Evolutionary conservation across 805 yeast genomes (phyloP).

Genomic region (Wickerhamomyces canadensis): DNA sequence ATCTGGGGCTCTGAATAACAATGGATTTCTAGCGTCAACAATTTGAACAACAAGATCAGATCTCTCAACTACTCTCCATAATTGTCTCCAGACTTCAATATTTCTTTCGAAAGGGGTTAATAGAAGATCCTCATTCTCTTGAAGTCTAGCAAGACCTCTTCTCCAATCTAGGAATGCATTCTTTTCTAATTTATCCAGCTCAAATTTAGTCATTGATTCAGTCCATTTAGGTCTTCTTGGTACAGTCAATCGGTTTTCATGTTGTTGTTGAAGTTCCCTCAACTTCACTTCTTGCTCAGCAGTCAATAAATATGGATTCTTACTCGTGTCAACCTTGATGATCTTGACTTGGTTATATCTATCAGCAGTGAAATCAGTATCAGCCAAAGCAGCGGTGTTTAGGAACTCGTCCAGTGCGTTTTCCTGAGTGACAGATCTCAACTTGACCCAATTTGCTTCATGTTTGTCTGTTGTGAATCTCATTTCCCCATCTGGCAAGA

Average conservation of each 20-base stretch:
- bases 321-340: conserved; percentile 58
- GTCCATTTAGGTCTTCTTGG: conserved; percentile 94
- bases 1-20: conserved; percentile 84
- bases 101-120: conserved; percentile 97
- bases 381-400: conserved; percentile 92
- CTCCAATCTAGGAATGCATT: conserved; percentile 94
- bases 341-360: conserved; percentile 77
- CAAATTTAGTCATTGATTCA: conserved; percentile 59
- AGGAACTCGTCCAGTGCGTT: conserved; percentile 90
- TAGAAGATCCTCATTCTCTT: conserved; percentile 77
- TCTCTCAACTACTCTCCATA: conserved; percentile 97
- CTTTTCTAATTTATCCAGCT: conserved; percentile 82
- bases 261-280: conserved; percentile 57
- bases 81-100: conserved; percentile 95
- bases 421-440: conserved; percentile 93
- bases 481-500: conserved; percentile 81
- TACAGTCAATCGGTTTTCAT: conserved; percentile 69
- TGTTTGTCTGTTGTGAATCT: conserved; percentile 80
- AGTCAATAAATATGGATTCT: conserved; percentile 56
- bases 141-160: conserved; percentile 77
- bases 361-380: conserved; percentile 94
- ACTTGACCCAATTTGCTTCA: conserved; percentile 84
- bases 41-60: conserved; percentile 93
- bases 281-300: conserved; percentile 60
- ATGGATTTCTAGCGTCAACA: conserved; percentile 95